Evolutionary conservation across 1,139 yeast genomes (phyloP).

Genomic region (Debaryomycetaceae sp.): DNA sequence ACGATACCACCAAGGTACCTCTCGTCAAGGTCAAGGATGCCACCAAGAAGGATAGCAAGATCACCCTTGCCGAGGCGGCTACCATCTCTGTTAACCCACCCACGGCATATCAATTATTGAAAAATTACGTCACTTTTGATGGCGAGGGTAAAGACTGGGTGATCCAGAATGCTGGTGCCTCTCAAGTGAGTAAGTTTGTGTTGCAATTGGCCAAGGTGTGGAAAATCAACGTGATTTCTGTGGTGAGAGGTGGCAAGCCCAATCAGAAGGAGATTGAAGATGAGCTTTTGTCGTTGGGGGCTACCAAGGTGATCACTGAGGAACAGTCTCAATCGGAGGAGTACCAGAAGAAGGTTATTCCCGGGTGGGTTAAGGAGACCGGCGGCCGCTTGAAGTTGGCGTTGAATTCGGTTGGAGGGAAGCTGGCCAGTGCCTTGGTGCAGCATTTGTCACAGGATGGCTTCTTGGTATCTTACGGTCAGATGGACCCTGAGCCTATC

Average conservation of each 20-base stretch:
- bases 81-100: slow-evolving; percentile 32
- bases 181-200: slow-evolving; percentile 29
- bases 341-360: slow-evolving; percentile 44
- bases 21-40: slow-evolving; percentile 17
- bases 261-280: slow-evolving; percentile 16
- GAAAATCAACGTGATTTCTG: slow-evolving; percentile 24
- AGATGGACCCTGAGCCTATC: slow-evolving; percentile 46
- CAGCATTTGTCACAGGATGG: slow-evolving; percentile 23
- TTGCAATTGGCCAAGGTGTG: slow-evolving; percentile 24
- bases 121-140: slow-evolving; percentile 17
- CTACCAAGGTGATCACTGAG: slow-evolving; percentile 29
- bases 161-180: slow-evolving; percentile 32
- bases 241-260: slow-evolving; percentile 29
- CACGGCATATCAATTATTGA: slow-evolving; percentile 29
- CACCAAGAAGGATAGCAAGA: slow-evolving; percentile 10
- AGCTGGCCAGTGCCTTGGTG: slow-evolving; percentile 20
- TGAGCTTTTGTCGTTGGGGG: slow-evolving; percentile 25
- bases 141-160: slow-evolving; percentile 26
- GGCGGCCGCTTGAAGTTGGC: slow-evolving; percentile 29
- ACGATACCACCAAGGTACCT: slow-evolving; percentile 14
- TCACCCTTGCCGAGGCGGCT: slow-evolving; percentile 27
- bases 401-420: slow-evolving; percentile 30
- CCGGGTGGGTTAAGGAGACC: slow-evolving; percentile 43
- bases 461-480: slow-evolving; percentile 27
- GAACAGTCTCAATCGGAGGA: slow-evolving; percentile 57